phyloP scores from a whole-genome alignment of 768 basidiomycete species.

The Xerocomellus intermedius region DNA sequence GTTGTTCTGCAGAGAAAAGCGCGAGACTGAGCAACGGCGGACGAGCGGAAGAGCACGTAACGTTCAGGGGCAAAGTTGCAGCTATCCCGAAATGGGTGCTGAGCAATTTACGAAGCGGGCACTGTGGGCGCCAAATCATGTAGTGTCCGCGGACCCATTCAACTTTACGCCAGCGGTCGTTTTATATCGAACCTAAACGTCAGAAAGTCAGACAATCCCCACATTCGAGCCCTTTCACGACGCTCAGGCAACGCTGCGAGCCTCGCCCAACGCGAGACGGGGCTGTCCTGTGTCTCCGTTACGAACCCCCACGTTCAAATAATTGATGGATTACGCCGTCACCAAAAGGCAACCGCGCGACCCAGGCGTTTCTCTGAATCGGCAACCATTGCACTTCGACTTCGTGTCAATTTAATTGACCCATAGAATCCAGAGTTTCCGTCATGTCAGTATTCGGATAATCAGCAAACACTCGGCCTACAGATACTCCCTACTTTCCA shows the following conservation, averaged over 20 bases:
- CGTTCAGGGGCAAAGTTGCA: neutral
- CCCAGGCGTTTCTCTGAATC: slow-evolving; percentile 2
- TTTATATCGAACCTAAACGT: too few relatives aligned
- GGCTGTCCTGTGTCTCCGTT: slow-evolving; percentile 1
- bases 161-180: too few relatives aligned
- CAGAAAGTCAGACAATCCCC: neutral
- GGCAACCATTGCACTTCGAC: neutral
- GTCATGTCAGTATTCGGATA: neutral
- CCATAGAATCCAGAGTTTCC: neutral
- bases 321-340: neutral
- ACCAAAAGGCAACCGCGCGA: slow-evolving; percentile 8
- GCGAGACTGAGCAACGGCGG: neutral
- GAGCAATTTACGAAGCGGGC: neutral
- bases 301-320: neutral
- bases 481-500: neutral
- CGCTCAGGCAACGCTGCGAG: neutral
- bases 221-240: too few relatives aligned
- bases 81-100: too few relatives aligned
- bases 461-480: neutral
- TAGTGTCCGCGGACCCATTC: neutral
- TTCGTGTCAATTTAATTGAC: neutral
- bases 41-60: neutral
- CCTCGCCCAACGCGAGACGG: neutral
- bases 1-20: neutral
- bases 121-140: neutral